Percentiles rank a stretch among this genome's conserved stretches.
phyloP scores from a whole-genome alignment of 2,329 filamentous ascomycete species.

The Cadophora sp. region DNA sequence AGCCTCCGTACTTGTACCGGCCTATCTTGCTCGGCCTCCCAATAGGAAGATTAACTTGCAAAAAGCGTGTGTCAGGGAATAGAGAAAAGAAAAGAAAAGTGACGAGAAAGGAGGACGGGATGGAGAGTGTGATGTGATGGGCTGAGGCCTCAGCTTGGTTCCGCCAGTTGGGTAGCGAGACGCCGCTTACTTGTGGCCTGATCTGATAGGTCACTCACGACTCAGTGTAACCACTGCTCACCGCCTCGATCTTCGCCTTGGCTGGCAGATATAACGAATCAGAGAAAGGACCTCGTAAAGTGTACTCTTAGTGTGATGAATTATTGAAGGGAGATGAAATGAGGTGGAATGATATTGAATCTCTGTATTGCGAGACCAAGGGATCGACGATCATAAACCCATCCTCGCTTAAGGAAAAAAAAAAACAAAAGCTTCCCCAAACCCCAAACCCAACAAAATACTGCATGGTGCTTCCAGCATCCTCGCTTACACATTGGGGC shows the following conservation, averaged over 20 bases:
- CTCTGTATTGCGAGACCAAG: not conserved
- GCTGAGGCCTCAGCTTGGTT: not conserved
- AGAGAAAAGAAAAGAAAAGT: not conserved
- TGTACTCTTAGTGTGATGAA: too few species aligned
- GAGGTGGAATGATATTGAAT: too few species aligned
- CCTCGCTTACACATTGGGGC: not conserved
- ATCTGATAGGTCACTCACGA: not conserved
- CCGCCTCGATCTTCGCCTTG: not conserved
- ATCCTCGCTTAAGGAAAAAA: not conserved
- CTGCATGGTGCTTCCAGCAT: not conserved
- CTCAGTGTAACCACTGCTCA: not conserved
- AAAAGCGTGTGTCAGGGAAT: not conserved
- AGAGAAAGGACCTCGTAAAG: not conserved
- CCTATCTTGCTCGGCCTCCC: not conserved
- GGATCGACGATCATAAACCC: not conserved
- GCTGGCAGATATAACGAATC: not conserved
- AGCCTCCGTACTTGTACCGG: not conserved
- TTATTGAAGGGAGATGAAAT: too few species aligned
- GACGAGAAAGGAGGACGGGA: not conserved
- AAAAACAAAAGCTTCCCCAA: not conserved
- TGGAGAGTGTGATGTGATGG: not conserved
- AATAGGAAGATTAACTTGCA: slow-evolving; percentile 5
- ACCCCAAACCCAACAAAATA: not conserved
- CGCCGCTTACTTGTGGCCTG: not conserved
- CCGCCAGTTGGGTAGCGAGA: not conserved